These are phyloP conservation scores for Tagetes erecta DNA, from an alignment of 129 eudicot genomes.

Conservation along the genomic window DNA sequence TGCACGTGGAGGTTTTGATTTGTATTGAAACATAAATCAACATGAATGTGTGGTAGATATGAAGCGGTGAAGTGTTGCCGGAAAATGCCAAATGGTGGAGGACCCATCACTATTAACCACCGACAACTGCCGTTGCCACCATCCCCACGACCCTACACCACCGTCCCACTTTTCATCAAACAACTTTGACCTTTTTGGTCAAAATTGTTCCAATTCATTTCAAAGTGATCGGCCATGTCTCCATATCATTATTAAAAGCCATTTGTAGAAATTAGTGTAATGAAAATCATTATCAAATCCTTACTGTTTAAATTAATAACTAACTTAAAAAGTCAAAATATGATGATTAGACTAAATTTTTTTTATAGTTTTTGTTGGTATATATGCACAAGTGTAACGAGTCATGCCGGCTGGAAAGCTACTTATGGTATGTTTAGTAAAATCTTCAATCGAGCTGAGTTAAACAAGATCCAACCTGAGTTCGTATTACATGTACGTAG, in stretches of 20 bases:
- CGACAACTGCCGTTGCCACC: slow-evolving; percentile 35
- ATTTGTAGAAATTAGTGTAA: slow-evolving; percentile 22
- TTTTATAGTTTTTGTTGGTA: too few relatives aligned
- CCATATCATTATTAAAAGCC: slow-evolving; percentile 14
- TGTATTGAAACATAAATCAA: background rate
- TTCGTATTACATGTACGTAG: too few relatives aligned
- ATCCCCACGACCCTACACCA: background rate
- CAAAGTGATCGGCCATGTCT: background rate
- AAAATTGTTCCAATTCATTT: slow-evolving; percentile 1
- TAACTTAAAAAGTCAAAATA: too few relatives aligned
- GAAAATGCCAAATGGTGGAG: slow-evolving; percentile 30
- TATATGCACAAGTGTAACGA: too few relatives aligned
- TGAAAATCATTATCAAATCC: background rate
- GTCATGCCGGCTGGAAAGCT: too few relatives aligned
- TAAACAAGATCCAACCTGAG: too few relatives aligned
- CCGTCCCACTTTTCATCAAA: background rate
- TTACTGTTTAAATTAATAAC: background rate
- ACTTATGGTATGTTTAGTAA: too few relatives aligned
- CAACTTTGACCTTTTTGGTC: slow-evolving; percentile 22
- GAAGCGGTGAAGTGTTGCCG: slow-evolving; percentile 15
- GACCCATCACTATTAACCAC: slow-evolving; percentile 27
- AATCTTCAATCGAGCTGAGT: too few relatives aligned
- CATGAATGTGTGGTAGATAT: slow-evolving; percentile 7
- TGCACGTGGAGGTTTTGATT: background rate
- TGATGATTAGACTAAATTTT: too few relatives aligned